Base-by-base conservation (phyloP, 257 asterid genomes). In the Lavandula angustifolia region DNA sequence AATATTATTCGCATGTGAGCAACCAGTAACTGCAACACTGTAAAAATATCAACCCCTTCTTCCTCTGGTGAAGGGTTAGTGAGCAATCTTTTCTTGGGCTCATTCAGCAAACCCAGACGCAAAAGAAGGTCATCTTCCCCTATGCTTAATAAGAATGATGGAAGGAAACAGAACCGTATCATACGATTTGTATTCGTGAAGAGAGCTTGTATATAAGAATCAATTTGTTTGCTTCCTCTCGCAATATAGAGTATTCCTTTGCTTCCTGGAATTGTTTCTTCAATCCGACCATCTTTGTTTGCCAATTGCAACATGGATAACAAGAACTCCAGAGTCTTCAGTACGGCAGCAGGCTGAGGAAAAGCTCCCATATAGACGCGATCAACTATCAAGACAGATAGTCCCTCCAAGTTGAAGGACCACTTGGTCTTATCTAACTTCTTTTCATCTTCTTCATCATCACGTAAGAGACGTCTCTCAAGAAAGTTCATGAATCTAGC, bases 291-390 rank as follows among this genome's bases (percentile, higher is more conserved):
- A 80, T 88, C 99, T 79, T 90, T 94, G 80, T 94, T 87, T 69
- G 96, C 99, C 79, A 94, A 82, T 76, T 94, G 99, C 67, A 94
- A 74, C 96, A 94, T 90, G 67, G 99, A 94, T 71, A 90, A 68
- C 81, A 94, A 78, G 78, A 94, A 94, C 74, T 94, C 99, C 73
- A 90, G 86, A 60, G 95, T 90, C 78, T 80, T 83, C 74, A 94
- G 76, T 37, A 94, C 95, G 72, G 78, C 87, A 60, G 85, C 74
- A 63, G 97, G 95, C 85, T 81, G 97, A 68, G 95, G 91, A 75
- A 94, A 94, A 75, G 95, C 96, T 68, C 99, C 99, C 96, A 90
- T 90, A 68, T 87, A 86, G 27, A 81, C 95, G 11, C 99, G 95
- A 75, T 94, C 99, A 31, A 86, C 99, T 57, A 94, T 88, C n/a